Evolutionary conservation across 148 eudicot genomes (phyloP), one percentile per base, ranked within the genome.

Genomic region (Rhododendron vialii): DNA sequence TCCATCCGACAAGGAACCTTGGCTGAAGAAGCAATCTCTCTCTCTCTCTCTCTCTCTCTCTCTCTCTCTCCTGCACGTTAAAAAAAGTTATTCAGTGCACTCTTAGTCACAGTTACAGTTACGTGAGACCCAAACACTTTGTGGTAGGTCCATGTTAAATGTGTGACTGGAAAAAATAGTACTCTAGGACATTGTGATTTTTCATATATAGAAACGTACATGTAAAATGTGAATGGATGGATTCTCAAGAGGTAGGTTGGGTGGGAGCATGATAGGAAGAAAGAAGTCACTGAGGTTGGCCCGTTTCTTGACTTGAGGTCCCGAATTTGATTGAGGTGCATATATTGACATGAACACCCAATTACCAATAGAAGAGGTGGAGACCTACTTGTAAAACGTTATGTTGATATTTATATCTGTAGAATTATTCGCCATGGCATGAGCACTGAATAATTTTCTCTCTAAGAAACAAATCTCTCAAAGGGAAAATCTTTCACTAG

Each of bases 1-100:
- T 86, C 91, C 92, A 83, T 83, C 90, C 88, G 93, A 93, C 94
- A 88, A 88, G 90, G 83, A 90, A 90, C 89, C 90, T 89, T 67
- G 20, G 80, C 88, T 84, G 84, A 89, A 88, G 57, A 91, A 92
- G 90, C 89, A 91, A 93, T 85, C 90, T 67, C 35, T 73, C 82
- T 71, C 45, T 85, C 53, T 83, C 74, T 83, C 15, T n/a, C 50
- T 78, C 47, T 83, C 74, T 83, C 15, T n/a, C 50, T 78, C 47
- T 83, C 47, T 30, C 30, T 30, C 30, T 30, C 30, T 30, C 30
- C 81, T 74, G 78, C 74, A 11, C 47, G 5, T 26, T 43, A 48
- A 30, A 73, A 48, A 30, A 73, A 48, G 11, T 76, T 26, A 35
- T 33, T 73, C 10, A 74, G 9, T 74, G 36, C 3, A 18, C 24